These are phyloP conservation scores for Stellera chamaejasme DNA, from an alignment of 345 rosid genomes.

Conservation along the genomic window DNA sequence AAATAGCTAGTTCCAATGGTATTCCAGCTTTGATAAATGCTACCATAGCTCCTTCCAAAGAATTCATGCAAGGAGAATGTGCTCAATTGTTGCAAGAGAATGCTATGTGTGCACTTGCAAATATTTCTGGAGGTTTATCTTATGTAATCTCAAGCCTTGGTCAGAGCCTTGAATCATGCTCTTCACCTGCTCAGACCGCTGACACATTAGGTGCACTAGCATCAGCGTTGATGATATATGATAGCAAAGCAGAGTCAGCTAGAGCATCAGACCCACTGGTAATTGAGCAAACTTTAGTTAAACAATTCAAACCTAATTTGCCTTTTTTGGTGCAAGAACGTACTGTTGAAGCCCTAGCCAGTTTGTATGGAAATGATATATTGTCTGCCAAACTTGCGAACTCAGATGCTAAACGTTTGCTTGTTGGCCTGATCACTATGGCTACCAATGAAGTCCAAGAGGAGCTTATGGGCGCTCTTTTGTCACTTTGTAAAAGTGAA, in stretches of 20 bases:
- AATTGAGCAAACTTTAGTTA: slow-evolving; percentile 78
- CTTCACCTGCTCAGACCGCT: slow-evolving; percentile 89
- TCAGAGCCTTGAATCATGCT: slow-evolving; percentile 97
- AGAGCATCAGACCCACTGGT: slow-evolving; percentile 72
- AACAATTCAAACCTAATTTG: slow-evolving; percentile 81
- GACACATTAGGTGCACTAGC: slow-evolving; percentile 99
- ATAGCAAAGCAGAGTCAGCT: slow-evolving; percentile 72
- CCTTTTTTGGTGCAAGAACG: slow-evolving; percentile 97
- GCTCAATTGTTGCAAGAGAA: slow-evolving; percentile 98
- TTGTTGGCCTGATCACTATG: slow-evolving; percentile 98
- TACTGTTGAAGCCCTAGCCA: slow-evolving; percentile 96
- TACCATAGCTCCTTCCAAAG: slow-evolving; percentile 98
- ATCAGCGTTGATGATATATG: slow-evolving; percentile 99
- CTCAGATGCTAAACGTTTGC: slow-evolving; percentile 92
- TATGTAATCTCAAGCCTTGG: slow-evolving; percentile 98
- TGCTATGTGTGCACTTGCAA: slow-evolving; percentile 99
- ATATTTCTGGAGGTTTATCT: slow-evolving; percentile 97
- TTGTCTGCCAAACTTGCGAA: slow-evolving; percentile 69
- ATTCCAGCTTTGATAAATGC: slow-evolving; percentile 93
- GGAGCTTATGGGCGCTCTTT: slow-evolving; percentile 87
- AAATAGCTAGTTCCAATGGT: slow-evolving; percentile 85
- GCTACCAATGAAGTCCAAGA: slow-evolving; percentile 91
- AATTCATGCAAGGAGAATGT: slow-evolving; percentile 98
- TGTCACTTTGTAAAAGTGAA: slow-evolving; percentile 75
- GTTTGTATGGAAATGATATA: slow-evolving; percentile 84